Evolutionary conservation across 192 early-diverging fungal genomes (phyloP).

Genomic region (Linnemannia exigua): DNA sequence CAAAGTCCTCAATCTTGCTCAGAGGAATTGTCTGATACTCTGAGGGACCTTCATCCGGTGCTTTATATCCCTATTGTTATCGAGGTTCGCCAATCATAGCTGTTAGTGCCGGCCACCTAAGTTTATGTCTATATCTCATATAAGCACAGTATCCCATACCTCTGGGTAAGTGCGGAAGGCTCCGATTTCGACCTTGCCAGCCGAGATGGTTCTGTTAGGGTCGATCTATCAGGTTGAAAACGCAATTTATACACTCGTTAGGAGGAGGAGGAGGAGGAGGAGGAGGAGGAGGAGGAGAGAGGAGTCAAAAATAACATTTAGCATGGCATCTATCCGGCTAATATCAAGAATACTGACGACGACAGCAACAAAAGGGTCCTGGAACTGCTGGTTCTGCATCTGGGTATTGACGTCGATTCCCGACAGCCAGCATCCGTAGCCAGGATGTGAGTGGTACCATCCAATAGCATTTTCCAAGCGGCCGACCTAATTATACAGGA

Average conservation of each 20-base stretch:
- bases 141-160: conserved; percentile 45
- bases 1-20: conserved; percentile 98
- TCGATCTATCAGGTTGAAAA: conserved; percentile 77
- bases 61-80: conserved; percentile 75
- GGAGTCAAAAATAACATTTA: too few relatives aligned
- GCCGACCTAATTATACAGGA: conserved; percentile 74
- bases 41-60: conserved; percentile 80
- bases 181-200: conserved; percentile 97
- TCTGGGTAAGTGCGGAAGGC: conserved; percentile 99
- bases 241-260: background rate
- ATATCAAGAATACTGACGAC: conserved; percentile 72
- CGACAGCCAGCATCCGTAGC: conserved; percentile 99
- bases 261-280: background rate
- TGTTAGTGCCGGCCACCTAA: background rate
- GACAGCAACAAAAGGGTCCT: conserved; percentile 95
- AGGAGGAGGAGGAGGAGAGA: too few relatives aligned
- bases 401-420: conserved; percentile 99
- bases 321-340: too few relatives aligned
- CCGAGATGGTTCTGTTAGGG: conserved; percentile 96
- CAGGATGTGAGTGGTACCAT: conserved; percentile 99
- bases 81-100: background rate
- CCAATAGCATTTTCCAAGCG: conserved; percentile 94
- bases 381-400: conserved; percentile 93
- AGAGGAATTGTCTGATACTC: conserved; percentile 95
- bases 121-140: background rate